Percentiles rank a stretch among this genome's conserved stretches.
phyloP scores from a whole-genome alignment of 1,139 yeast genomes.

The Magnusiomyces suaveolens region DNA sequence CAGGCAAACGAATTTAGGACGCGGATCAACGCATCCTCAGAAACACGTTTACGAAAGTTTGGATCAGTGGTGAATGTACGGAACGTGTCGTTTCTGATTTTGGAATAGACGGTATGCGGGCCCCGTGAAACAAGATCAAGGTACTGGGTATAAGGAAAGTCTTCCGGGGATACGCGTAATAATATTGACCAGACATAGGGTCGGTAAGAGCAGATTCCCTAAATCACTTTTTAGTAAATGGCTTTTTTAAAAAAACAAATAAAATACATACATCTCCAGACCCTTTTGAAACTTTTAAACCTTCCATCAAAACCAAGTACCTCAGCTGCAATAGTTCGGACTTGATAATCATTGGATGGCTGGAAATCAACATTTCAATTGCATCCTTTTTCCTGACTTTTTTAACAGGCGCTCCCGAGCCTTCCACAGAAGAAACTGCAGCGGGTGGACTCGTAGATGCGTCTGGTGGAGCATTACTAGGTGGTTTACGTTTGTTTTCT shows the following conservation, averaged over 20 bases:
- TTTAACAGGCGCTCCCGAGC: slow-evolving; percentile 7
- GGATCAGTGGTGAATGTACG: slow-evolving; percentile 74
- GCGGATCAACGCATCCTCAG: slow-evolving; percentile 59
- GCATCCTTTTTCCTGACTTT: slow-evolving; percentile 39
- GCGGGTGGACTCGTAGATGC: not conserved
- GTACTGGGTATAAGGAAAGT: slow-evolving; percentile 41
- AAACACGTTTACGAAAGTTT: slow-evolving; percentile 53
- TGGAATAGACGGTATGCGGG: slow-evolving; percentile 45
- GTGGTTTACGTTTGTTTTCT: not conserved
- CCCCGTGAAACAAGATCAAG: slow-evolving; percentile 47
- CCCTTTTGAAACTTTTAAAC: slow-evolving; percentile 36
- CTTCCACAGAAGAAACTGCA: not conserved
- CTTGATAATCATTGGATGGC: slow-evolving; percentile 53
- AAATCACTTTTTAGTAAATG: slow-evolving; percentile 11
- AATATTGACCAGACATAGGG: slow-evolving; percentile 76
- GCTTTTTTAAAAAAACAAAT: not conserved
- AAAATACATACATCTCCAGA: slow-evolving; percentile 15
- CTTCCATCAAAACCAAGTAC: slow-evolving; percentile 70
- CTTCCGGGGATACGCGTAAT: slow-evolving; percentile 50
- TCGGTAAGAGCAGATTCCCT: slow-evolving; percentile 52
- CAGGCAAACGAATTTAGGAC: slow-evolving; percentile 69
- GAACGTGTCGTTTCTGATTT: slow-evolving; percentile 80
- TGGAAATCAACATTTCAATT: slow-evolving; percentile 53
- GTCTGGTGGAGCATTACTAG: not conserved
- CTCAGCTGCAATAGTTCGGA: slow-evolving; percentile 71